These are phyloP conservation scores for Staphylotrichum longicolle DNA, from an alignment of 495 filamentous ascomycete species.

Conservation along the genomic window DNA sequence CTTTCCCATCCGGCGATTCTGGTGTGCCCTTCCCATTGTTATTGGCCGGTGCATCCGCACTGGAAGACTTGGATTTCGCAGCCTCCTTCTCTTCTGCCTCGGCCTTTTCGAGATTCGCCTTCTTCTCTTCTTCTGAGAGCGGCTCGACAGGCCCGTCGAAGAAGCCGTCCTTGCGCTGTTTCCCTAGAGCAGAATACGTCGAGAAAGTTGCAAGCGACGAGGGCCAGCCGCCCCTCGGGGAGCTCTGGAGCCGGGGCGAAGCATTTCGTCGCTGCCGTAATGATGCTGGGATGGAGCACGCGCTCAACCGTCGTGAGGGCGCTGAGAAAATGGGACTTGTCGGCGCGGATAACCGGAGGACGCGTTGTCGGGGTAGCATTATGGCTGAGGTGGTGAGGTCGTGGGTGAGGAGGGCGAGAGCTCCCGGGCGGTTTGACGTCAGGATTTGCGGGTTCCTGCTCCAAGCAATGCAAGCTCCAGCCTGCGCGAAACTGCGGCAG, in stretches of 20 bases:
- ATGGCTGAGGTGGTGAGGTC: slow-evolving; percentile 12
- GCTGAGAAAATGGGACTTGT: slow-evolving; percentile 21
- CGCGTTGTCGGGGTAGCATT: slow-evolving; percentile 38
- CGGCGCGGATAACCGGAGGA: slow-evolving; percentile 29
- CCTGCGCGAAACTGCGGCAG: background rate
- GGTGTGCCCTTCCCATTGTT: slow-evolving; percentile 31
- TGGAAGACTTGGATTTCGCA: slow-evolving; percentile 39
- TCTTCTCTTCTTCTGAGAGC: slow-evolving; percentile 48
- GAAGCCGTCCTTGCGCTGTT: slow-evolving; percentile 44
- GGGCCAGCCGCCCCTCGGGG: slow-evolving; percentile 23
- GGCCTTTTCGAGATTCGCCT: slow-evolving; percentile 44
- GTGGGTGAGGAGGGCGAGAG: slow-evolving; percentile 1
- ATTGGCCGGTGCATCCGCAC: slow-evolving; percentile 36
- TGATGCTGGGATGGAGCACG: slow-evolving; percentile 22
- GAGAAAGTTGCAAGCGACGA: slow-evolving; percentile 39
- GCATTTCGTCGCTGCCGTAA: slow-evolving; percentile 17
- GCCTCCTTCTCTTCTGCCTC: slow-evolving; percentile 43
- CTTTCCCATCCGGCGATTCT: slow-evolving; percentile 45
- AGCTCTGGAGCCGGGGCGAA: slow-evolving; percentile 17
- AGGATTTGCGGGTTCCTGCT: slow-evolving; percentile 18
- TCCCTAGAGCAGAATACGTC: slow-evolving; percentile 36
- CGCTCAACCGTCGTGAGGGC: slow-evolving; percentile 20
- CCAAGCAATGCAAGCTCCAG: slow-evolving; percentile 5
- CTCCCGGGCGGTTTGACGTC: slow-evolving; percentile 26
- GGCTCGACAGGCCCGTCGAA: slow-evolving; percentile 45